A percentile compares a stretch with the other conserved stretches of the same genome.
Evolutionary conservation across 2,329 filamentous ascomycete genomes (phyloP).

Genomic region (Blumeriella jaapii): DNA sequence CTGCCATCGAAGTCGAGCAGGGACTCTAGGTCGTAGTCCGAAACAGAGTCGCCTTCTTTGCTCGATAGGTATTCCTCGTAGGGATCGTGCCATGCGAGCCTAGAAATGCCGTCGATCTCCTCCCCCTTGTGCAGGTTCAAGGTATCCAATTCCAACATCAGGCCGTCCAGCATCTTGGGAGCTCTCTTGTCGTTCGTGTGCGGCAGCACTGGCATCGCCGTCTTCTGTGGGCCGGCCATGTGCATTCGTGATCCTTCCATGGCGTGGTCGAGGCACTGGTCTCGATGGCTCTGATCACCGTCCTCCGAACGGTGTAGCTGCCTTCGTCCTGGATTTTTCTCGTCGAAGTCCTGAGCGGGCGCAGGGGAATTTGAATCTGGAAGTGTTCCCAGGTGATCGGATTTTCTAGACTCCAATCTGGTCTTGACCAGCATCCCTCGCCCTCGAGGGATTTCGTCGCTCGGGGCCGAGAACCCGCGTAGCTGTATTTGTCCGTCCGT

Average conservation of each 20-base stretch:
- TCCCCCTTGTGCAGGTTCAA: not conserved
- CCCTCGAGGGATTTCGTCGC: too few species aligned
- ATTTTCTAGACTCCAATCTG: too few species aligned
- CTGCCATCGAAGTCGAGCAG: conserved; percentile 31
- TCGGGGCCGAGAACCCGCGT: too few species aligned
- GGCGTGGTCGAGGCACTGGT: conserved; percentile 19
- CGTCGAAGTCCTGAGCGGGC: too few species aligned
- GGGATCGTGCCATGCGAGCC: conserved; percentile 28
- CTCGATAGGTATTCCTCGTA: conserved; percentile 54
- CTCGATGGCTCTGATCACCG: conserved; percentile 17
- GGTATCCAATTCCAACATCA: conserved; percentile 21
- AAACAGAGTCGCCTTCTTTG: conserved; percentile 53
- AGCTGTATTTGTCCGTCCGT: too few species aligned
- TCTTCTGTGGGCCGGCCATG: conserved; percentile 16
- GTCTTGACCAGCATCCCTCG: too few species aligned
- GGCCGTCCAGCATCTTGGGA: conserved; percentile 19
- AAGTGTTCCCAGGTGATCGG: too few species aligned
- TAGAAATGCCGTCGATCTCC: conserved; percentile 7
- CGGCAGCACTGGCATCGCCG: conserved; percentile 20
- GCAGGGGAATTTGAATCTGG: too few species aligned
- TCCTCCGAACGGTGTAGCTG: too few species aligned
- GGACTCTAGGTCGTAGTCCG: conserved; percentile 46
- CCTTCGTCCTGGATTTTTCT: too few species aligned
- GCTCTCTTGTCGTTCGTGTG: conserved; percentile 19
- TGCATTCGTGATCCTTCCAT: conserved; percentile 24